These are phyloP conservation scores for Trichoderma gracile DNA, from an alignment of 2,329 filamentous ascomycete genomes.

Conservation along the genomic window DNA sequence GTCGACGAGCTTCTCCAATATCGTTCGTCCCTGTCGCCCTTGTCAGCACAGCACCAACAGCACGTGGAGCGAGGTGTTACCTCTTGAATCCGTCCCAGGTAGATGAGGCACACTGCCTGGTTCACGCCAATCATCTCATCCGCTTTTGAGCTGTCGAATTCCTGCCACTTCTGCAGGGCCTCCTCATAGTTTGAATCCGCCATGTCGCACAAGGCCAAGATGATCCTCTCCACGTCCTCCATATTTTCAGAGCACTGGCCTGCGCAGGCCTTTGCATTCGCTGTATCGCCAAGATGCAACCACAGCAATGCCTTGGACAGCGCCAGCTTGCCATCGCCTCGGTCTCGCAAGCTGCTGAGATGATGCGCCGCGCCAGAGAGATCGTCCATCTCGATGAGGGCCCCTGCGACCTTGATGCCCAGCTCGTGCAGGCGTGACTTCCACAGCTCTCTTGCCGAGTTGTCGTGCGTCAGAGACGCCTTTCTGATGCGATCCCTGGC, in stretches of 20 bases:
- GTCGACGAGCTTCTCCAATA: constrained; percentile 67
- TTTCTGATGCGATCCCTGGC: constrained; percentile 62
- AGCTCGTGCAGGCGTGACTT: constrained; percentile 70
- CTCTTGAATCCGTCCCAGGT: constrained; percentile 73
- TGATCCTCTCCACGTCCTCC: constrained; percentile 48
- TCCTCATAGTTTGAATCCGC: constrained; percentile 71
- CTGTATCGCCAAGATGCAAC: constrained; percentile 75
- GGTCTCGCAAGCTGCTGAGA: constrained; percentile 58
- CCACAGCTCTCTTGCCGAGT: constrained; percentile 66
- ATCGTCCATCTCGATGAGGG: constrained; percentile 84
- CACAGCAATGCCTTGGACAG: constrained; percentile 66
- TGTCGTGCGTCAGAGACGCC: constrained; percentile 47
- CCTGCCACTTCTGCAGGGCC: constrained; percentile 64
- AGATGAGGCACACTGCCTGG: constrained; percentile 78
- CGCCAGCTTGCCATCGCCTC: constrained; percentile 44
- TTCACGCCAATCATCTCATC: constrained; percentile 80
- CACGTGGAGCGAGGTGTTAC: constrained; percentile 42
- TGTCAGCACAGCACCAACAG: neutral
- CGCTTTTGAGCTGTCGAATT: constrained; percentile 44
- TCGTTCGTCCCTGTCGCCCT: constrained; percentile 56
- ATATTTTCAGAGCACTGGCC: constrained; percentile 32
- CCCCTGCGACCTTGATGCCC: constrained; percentile 65
- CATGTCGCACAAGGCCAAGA: constrained; percentile 73
- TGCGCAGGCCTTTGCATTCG: constrained; percentile 62
- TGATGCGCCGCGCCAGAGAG: constrained; percentile 75